A percentile compares a stretch with the other conserved stretches of the same genome.
These are phyloP conservation scores for Geopyxis carbonaria DNA, from an alignment of 495 filamentous ascomycete species.

Conservation along the genomic window DNA sequence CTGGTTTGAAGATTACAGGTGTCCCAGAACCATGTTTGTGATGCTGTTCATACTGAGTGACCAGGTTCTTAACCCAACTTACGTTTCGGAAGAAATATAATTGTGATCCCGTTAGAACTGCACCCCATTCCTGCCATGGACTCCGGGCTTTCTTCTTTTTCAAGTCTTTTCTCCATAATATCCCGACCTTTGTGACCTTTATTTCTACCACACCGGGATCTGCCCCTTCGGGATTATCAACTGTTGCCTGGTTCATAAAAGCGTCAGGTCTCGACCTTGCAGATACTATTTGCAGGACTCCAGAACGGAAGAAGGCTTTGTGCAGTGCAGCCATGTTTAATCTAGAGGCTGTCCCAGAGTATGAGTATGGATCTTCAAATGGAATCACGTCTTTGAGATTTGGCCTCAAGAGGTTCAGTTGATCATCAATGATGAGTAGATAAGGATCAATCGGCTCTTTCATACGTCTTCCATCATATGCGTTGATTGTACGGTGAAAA, in stretches of 20 bases:
- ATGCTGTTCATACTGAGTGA: conserved; percentile 69
- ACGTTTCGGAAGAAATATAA: conserved; percentile 93
- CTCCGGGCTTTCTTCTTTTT: conserved; percentile 91
- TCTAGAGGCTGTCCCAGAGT: conserved; percentile 53
- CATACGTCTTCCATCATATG: conserved; percentile 38
- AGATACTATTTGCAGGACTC: conserved; percentile 84
- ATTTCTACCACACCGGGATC: conserved; percentile 92
- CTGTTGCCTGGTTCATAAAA: conserved; percentile 72
- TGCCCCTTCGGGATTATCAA: conserved; percentile 68
- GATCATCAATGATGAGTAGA: conserved; percentile 75
- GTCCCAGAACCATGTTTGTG: conserved; percentile 49
- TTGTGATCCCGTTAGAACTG: conserved; percentile 82
- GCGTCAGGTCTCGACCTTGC: conserved; percentile 82
- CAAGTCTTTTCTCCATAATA: conserved; percentile 86
- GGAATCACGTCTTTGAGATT: conserved; percentile 80
- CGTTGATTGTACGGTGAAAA: conserved; percentile 45
- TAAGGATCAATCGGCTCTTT: conserved; percentile 92
- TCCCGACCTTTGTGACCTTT: conserved; percentile 87
- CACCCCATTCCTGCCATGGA: conserved; percentile 98
- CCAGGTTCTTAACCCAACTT: conserved; percentile 74
- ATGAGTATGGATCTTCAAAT: conserved; percentile 80
- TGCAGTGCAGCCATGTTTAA: conserved; percentile 65
- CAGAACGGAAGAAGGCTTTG: conserved; percentile 74
- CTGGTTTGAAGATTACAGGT: conserved; percentile 75
- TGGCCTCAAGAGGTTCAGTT: conserved; percentile 63